Percentiles rank a stretch among this genome's conserved stretches.
Conservation (phyloP, 2,329 filamentous ascomycete species). For the Diaporthe sp. region DNA sequence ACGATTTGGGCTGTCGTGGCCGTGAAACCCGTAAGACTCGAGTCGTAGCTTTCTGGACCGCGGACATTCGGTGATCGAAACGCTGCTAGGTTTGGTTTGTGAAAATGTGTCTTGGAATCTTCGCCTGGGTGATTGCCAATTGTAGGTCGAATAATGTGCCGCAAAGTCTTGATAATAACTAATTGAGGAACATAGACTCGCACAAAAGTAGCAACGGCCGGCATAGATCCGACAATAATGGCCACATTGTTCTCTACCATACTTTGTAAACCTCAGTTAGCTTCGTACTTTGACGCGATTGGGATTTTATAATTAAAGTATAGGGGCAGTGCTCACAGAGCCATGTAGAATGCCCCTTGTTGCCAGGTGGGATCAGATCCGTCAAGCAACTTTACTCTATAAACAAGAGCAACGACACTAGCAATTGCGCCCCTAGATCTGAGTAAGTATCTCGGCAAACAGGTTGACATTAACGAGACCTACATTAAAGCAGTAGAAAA, state of each 20-base stretch:
- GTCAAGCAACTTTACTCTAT: neutral
- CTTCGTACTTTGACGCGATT: neutral
- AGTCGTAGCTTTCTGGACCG: neutral
- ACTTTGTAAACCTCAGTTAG: neutral
- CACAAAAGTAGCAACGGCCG: neutral
- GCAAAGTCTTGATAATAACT: neutral
- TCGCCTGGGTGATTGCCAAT: too few species aligned
- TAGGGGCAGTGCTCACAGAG: neutral
- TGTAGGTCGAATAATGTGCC: too few species aligned
- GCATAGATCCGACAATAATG: constrained; percentile 6
- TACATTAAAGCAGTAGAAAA: neutral
- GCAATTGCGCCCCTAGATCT: neutral
- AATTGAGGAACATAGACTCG: neutral
- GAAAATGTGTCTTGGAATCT: neutral
- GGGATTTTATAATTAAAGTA: neutral
- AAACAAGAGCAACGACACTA: neutral
- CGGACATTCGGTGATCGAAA: neutral
- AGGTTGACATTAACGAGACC: neutral
- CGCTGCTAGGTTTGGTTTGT: neutral
- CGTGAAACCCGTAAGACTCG: neutral
- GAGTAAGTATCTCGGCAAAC: neutral
- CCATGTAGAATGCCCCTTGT: neutral
- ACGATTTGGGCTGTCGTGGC: neutral
- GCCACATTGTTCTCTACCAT: neutral
- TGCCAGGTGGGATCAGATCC: neutral